A percentile compares a stretch with the other conserved stretches of the same genome.
Evolutionary conservation across 306 rosid species (phyloP).

Genomic region (Prunus salicina): DNA sequence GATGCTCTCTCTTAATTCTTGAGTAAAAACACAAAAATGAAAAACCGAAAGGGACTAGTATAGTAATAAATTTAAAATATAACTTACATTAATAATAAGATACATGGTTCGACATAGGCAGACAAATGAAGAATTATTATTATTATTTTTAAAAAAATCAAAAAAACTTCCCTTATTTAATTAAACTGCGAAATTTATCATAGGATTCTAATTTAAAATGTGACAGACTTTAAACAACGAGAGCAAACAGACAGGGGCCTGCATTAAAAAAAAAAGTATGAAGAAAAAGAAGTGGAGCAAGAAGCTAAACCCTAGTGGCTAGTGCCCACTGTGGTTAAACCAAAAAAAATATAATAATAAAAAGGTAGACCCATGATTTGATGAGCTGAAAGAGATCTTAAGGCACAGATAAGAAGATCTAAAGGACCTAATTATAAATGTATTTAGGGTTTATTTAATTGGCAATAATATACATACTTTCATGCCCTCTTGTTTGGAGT

Average conservation of each 20-base stretch:
- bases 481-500: constrained; percentile 74
- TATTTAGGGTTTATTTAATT: constrained; percentile 29
- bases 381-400: constrained; percentile 70
- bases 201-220: constrained; percentile 6
- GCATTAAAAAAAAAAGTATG: not conserved
- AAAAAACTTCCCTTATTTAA: not conserved
- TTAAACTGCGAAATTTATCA: not conserved
- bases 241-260: constrained; percentile 18
- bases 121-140: not conserved
- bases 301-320: not conserved
- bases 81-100: not conserved
- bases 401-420: constrained; percentile 68
- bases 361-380: constrained; percentile 57
- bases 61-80: too few relatives aligned
- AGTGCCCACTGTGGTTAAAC: not conserved
- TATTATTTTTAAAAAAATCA: too few relatives aligned
- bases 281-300: constrained; percentile 21
- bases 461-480: constrained; percentile 26
- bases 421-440: constrained; percentile 28
- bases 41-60: too few relatives aligned
- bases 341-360: constrained; percentile 2
- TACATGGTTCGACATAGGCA: not conserved
- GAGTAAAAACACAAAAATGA: too few relatives aligned
- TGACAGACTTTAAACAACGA: constrained; percentile 10
- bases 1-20: too few relatives aligned